phyloP scores from a whole-genome alignment of 371 early-diverging fungal genomes.

The Synchytrium microbalum region DNA sequence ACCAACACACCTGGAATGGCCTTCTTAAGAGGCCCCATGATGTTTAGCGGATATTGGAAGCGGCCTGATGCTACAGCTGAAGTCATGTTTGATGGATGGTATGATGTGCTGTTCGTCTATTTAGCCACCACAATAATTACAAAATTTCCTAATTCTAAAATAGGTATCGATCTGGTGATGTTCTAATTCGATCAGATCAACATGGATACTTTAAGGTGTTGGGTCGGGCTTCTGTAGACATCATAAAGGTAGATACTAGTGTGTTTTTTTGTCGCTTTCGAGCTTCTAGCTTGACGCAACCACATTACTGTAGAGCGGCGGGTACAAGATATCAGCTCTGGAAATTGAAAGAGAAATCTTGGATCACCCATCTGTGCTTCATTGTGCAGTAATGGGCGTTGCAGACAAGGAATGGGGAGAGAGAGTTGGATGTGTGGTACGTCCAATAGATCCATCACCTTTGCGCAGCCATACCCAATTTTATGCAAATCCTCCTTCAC shows the following conservation, averaged over 20 bases:
- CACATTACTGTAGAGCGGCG: constrained; percentile 48
- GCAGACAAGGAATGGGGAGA: constrained; percentile 69
- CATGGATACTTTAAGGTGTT: constrained; percentile 61
- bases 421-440: constrained; percentile 58
- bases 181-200: constrained; percentile 44
- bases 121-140: constrained; percentile 1
- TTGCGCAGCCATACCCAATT: background rate
- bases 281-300: too few species aligned
- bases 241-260: constrained; percentile 51
- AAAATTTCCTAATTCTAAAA: too few species aligned
- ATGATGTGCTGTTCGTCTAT: constrained; percentile 5
- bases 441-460: constrained; percentile 19
- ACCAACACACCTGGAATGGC: constrained; percentile 18
- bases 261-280: too few species aligned
- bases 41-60: constrained; percentile 51
- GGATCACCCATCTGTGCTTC: constrained; percentile 49
- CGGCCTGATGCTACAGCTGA: constrained; percentile 64
- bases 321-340: constrained; percentile 77
- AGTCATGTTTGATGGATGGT: constrained; percentile 65
- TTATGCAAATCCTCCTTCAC: background rate
- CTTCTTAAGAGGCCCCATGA: background rate
- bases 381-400: constrained; percentile 70
- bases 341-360: constrained; percentile 75
- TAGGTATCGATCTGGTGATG: constrained; percentile 67
- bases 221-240: constrained; percentile 74